Conservation (phyloP, 345 rosid genomes). For the Boechera retrofracta region DNA sequence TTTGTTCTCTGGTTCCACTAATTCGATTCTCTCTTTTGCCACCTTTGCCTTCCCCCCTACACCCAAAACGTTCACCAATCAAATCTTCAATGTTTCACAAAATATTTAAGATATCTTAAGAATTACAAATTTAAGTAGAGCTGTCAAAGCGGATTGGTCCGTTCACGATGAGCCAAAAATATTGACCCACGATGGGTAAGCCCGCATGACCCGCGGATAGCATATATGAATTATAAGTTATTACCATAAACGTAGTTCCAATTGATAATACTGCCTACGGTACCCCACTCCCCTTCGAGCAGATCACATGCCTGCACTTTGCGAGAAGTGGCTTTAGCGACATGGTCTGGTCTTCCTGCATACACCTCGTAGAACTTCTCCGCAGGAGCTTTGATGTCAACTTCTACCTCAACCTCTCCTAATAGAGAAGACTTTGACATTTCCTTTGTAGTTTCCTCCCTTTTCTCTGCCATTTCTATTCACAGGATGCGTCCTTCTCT, state of each 20-base stretch:
- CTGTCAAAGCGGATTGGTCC: no score
- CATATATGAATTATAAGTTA: background rate
- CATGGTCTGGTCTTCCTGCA: constrained; percentile 16
- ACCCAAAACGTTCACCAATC: background rate
- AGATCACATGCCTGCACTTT: constrained; percentile 23
- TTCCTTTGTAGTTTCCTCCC: background rate
- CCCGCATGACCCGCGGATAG: no score
- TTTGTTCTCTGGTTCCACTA: constrained; percentile 19
- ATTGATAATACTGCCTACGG: constrained; percentile 4
- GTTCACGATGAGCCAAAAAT: no score
- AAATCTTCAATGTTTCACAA: background rate
- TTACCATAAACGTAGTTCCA: constrained; percentile 25
- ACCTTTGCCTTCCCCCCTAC: constrained; percentile 16
- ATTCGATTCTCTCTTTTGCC: constrained; percentile 7
- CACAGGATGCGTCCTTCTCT: background rate
- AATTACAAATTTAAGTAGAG: background rate
- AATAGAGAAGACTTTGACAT: constrained; percentile 2
- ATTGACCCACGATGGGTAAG: no score
- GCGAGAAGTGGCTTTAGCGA: constrained; percentile 10
- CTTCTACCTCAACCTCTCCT: constrained; percentile 13
- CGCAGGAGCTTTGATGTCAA: constrained; percentile 17
- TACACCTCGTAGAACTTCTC: background rate
- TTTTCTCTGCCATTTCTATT: background rate
- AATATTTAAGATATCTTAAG: background rate
- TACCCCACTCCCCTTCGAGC: constrained; percentile 8